These are phyloP conservation scores for Neurospora sp. DNA, from an alignment of 495 filamentous ascomycete species.

Conservation along the genomic window DNA sequence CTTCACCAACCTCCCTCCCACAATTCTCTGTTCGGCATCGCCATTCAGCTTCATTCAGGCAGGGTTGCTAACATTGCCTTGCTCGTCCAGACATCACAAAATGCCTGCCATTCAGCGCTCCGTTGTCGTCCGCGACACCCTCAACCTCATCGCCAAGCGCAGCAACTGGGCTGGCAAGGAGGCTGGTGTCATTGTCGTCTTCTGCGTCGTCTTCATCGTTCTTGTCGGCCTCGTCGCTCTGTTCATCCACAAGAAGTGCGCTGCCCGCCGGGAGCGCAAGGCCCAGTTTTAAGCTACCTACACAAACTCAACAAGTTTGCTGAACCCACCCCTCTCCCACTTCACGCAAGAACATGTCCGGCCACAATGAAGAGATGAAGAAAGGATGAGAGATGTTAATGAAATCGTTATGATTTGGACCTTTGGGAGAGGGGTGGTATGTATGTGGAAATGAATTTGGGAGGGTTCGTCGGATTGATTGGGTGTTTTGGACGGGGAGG, in stretches of 20 bases:
- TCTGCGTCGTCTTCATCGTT: constrained; percentile 48
- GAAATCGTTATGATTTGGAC: not conserved
- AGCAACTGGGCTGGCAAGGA: constrained; percentile 40
- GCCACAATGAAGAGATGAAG: not conserved
- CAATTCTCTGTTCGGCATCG: not conserved
- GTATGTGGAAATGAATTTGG: not conserved
- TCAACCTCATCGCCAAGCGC: constrained; percentile 38
- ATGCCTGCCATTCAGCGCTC: constrained; percentile 39
- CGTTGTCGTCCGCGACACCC: constrained; percentile 36
- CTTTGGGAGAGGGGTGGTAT: not conserved
- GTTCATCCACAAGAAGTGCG: constrained; percentile 33
- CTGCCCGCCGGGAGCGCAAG: constrained; percentile 29
- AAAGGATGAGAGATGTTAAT: not conserved
- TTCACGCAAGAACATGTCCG: not conserved
- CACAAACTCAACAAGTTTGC: not conserved
- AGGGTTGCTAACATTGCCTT: constrained; percentile 4
- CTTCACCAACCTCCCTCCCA: not conserved
- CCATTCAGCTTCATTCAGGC: not conserved
- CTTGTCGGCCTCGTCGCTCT: constrained; percentile 34
- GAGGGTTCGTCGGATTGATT: not conserved
- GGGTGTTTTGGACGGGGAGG: not conserved
- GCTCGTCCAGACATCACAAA: constrained; percentile 9
- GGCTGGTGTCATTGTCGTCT: constrained; percentile 47
- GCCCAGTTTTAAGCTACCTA: constrained; percentile 3
- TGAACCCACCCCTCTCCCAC: not conserved